Evolutionary conservation across 1,139 yeast species (phyloP).

Genomic region (Blastobotrys apis): DNA sequence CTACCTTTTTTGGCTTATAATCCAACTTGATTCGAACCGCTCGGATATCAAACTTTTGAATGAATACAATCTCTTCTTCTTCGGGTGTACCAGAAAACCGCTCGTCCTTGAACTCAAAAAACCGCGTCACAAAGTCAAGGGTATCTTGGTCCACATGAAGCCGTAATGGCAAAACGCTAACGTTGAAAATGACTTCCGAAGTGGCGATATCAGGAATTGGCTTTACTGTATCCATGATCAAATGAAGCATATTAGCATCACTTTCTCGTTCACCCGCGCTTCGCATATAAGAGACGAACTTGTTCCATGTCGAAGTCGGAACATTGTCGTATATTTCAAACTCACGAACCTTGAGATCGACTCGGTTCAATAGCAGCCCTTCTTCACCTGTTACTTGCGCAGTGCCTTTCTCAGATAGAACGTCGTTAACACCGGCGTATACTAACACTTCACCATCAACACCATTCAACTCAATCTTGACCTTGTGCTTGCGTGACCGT

Average conservation of each 20-base stretch:
- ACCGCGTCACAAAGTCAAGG: slow-evolving; percentile 72
- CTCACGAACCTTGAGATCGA: slow-evolving; percentile 45
- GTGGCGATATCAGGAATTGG: slow-evolving; percentile 64
- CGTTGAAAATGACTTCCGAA: slow-evolving; percentile 58
- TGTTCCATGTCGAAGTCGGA: slow-evolving; percentile 88
- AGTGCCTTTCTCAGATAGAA: not conserved
- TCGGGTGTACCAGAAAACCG: slow-evolving; percentile 44
- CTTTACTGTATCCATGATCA: slow-evolving; percentile 55
- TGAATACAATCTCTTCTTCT: slow-evolving; percentile 56
- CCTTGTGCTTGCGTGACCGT: slow-evolving; percentile 64
- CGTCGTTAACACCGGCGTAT: slow-evolving; percentile 41
- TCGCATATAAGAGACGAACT: slow-evolving; percentile 67
- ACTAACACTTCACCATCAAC: slow-evolving; percentile 47
- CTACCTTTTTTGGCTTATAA: slow-evolving; percentile 87
- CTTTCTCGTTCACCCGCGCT: slow-evolving; percentile 66
- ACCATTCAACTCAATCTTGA: slow-evolving; percentile 52
- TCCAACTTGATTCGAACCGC: slow-evolving; percentile 69
- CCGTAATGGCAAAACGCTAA: slow-evolving; percentile 66
- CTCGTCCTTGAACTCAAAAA: slow-evolving; percentile 72
- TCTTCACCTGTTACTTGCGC: slow-evolving; percentile 28
- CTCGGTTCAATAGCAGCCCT: slow-evolving; percentile 48
- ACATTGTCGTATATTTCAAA: slow-evolving; percentile 71
- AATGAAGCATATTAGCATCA: slow-evolving; percentile 59
- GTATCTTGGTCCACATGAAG: slow-evolving; percentile 92
- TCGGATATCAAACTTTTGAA: slow-evolving; percentile 63